A percentile compares a stretch with the other conserved stretches of the same genome.
phyloP scores from a whole-genome alignment of 208 protist species.

The Crithidia acanthocephali region DNA sequence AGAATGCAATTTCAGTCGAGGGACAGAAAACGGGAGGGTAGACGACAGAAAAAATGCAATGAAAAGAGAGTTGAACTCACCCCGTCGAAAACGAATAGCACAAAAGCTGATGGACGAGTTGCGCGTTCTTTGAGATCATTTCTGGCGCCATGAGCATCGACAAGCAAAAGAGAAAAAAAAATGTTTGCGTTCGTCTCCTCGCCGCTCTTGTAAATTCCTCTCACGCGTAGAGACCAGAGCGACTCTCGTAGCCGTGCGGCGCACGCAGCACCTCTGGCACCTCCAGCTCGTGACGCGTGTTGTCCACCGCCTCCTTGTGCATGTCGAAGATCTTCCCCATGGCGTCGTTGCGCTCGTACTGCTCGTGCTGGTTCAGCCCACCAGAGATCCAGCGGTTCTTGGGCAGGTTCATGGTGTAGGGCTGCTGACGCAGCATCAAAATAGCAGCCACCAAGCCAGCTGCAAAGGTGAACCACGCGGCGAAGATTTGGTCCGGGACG shows the following conservation, averaged over 20 bases:
- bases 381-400: constrained; percentile 65
- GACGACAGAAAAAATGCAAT: no score
- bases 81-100: no score
- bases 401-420: constrained; percentile 53
- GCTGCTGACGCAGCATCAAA: constrained; percentile 46
- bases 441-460: constrained; percentile 21
- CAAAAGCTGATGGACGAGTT: no score
- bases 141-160: no score
- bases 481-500: constrained; percentile 79
- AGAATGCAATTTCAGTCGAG: no score
- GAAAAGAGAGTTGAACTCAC: no score
- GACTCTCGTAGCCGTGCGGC: constrained; percentile 62
- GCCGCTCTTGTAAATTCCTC: constrained; percentile 14
- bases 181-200: neutral
- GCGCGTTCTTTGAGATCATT: no score
- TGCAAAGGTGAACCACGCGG: constrained; percentile 9
- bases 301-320: constrained; percentile 69
- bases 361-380: constrained; percentile 75
- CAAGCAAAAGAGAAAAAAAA: no score
- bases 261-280: constrained; percentile 62
- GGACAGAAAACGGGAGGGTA: no score
- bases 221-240: constrained; percentile 51
- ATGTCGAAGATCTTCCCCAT: constrained; percentile 76
- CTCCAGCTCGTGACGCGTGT: constrained; percentile 57
- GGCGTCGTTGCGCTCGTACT: constrained; percentile 75